Percentiles rank a stretch among this genome's conserved stretches.
Evolutionary conservation across 1,139 yeast genomes (phyloP).

Genomic region (Cylindricascospora bacillispora): DNA sequence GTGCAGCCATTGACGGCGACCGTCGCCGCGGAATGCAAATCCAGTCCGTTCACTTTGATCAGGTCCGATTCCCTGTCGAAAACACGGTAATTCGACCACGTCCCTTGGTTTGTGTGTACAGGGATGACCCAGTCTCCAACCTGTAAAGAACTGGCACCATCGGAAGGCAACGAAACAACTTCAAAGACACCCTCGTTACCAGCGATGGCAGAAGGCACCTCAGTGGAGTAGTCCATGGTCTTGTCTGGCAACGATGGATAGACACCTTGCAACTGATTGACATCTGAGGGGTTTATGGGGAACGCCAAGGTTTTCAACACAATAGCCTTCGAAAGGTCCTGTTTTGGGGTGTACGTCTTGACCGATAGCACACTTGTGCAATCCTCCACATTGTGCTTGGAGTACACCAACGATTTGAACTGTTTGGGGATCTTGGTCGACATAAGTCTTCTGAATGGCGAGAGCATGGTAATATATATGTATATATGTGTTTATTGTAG

Average conservation of each 20-base stretch:
- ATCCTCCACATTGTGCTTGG: slow-evolving; percentile 20
- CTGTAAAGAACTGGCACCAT: slow-evolving; percentile 29
- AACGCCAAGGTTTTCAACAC: slow-evolving; percentile 47
- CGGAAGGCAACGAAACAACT: slow-evolving; percentile 57
- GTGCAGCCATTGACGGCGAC: slow-evolving; percentile 85
- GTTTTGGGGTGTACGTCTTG: slow-evolving; percentile 20
- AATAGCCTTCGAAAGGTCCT: slow-evolving; percentile 16
- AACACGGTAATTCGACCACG: slow-evolving; percentile 82
- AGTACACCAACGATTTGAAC: slow-evolving; percentile 22
- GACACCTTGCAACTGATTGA: slow-evolving; percentile 86
- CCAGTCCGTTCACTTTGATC: slow-evolving; percentile 34
- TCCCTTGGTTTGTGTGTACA: slow-evolving; percentile 70
- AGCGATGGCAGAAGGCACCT: slow-evolving; percentile 58
- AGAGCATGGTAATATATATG: no score
- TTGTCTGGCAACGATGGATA: slow-evolving; percentile 74
- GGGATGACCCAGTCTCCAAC: slow-evolving; percentile 91
- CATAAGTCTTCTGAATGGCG: slow-evolving; percentile 4
- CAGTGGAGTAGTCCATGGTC: slow-evolving; percentile 40
- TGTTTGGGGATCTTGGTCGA: slow-evolving; percentile 11
- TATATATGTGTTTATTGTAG: no score
- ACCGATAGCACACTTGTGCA: slow-evolving; percentile 18
- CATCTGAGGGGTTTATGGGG: slow-evolving; percentile 88
- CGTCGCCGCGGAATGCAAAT: slow-evolving; percentile 60
- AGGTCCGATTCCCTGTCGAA: slow-evolving; percentile 39
- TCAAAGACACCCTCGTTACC: slow-evolving; percentile 95